A percentile compares a stretch with the other conserved stretches of the same genome.
These are phyloP conservation scores for Candida manassasensis DNA, from an alignment of 805 yeast species.

Conservation along the genomic window DNA sequence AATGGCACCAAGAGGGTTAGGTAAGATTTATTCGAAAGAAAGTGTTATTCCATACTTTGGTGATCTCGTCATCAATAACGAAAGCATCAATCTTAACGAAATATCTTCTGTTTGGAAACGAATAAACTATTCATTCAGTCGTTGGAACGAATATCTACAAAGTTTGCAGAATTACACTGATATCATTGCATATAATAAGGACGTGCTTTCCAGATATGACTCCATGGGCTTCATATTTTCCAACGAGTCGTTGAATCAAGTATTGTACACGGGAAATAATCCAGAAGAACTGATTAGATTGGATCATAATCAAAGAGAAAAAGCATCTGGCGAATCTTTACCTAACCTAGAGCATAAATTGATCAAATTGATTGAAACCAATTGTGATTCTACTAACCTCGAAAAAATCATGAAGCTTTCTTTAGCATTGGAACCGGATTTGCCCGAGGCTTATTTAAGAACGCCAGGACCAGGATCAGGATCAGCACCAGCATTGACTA, in stretches of 20 bases:
- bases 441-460: constrained; percentile 33
- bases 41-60: constrained; percentile 89
- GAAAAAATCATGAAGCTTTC: constrained; percentile 62
- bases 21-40: constrained; percentile 67
- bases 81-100: constrained; percentile 39
- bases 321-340: constrained; percentile 1
- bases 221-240: constrained; percentile 40
- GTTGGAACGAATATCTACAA: constrained; percentile 75
- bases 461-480: constrained; percentile 3
- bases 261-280: constrained; percentile 36
- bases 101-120: constrained; percentile 64
- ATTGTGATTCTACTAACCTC: constrained; percentile 43
- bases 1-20: constrained; percentile 84
- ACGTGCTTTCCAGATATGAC: constrained; percentile 36
- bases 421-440: constrained; percentile 57
- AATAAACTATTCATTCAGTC: constrained; percentile 64
- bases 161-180: constrained; percentile 42
- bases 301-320: constrained; percentile 6
- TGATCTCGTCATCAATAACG: constrained; percentile 59
- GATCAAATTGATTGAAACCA: constrained; percentile 40
- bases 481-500: not conserved
- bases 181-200: constrained; percentile 36
- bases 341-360: constrained; percentile 35
- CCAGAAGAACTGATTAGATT: constrained; percentile 16
- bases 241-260: constrained; percentile 41